These are phyloP conservation scores for Fusarium compactum DNA, from an alignment of 2,329 filamentous ascomycete species.

Conservation along the genomic window DNA sequence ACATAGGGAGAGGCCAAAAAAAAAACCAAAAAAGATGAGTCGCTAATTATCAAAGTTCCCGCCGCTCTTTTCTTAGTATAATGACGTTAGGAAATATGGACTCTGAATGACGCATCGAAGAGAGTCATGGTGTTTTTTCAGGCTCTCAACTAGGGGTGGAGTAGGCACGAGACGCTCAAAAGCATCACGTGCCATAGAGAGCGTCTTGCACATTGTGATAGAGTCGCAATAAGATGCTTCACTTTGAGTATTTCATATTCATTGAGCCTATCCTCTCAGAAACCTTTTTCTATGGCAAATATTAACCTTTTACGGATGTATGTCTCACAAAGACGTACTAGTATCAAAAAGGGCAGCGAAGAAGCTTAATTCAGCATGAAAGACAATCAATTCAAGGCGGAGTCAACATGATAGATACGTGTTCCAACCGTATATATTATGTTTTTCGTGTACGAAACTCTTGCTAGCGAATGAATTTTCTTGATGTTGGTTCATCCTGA, in stretches of 20 bases:
- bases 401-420: neutral
- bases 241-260: neutral
- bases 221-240: neutral
- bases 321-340: neutral
- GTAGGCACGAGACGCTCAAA: slow-evolving; percentile 15
- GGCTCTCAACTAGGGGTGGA: slow-evolving; percentile 23
- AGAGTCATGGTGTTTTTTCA: slow-evolving; percentile 38
- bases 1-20: neutral
- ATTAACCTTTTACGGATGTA: neutral
- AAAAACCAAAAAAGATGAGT: neutral
- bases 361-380: neutral
- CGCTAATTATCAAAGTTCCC: neutral
- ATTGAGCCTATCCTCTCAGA: neutral
- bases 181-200: slow-evolving; percentile 29
- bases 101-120: slow-evolving; percentile 34
- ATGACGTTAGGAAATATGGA: slow-evolving; percentile 15
- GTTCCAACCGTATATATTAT: rapidly evolving
- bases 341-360: neutral
- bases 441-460: neutral
- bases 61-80: slow-evolving; percentile 3
- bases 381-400: neutral
- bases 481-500: neutral
- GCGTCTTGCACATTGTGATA: neutral
- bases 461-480: neutral
- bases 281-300: neutral